Evolutionary conservation across 441 rosid species (phyloP), one percentile per base, ranked within the genome.

Genomic region (Erodium trifolium): DNA sequence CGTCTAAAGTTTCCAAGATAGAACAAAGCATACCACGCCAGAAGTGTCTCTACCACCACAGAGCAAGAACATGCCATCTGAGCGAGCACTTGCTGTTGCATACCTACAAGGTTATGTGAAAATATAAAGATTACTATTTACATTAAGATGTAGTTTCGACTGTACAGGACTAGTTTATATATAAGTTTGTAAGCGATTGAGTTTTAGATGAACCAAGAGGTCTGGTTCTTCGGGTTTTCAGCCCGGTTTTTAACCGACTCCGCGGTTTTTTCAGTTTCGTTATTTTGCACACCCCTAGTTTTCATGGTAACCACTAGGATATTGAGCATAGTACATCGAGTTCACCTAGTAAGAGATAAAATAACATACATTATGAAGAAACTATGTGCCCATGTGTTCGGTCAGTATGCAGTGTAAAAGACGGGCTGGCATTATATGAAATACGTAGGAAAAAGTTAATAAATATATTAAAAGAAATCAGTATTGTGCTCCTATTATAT

Each of bases 21-120:
- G 67, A 60, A 62, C 43, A 72, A 55, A 71, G 10, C 83, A 72
- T 94, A 94, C 99, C 87, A 63, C 80, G 68, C 99, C 99, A 73
- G 84, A 78, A 63, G 89, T 67, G 70, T 94, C 98, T 81, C 99
- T 86, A 71, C 99, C 99, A 77, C 99, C 98, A 39, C 97, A 94
- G 77, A 94, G 98, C 81, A 94, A 82, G 79, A 92, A 86, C 99
- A 94, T 92, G 79, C 99, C 97, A 75, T 94, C 99, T 70, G 97
- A 90, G 70, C 99, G 99, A 70, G 99, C 90, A 85, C 94, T 84
- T 53, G 89, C 98, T 17, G 94, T 87, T 63, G 97, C 99, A 84
- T 94, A 94, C 98, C 99, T 94, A 73, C 29, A 74, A 57, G 68
- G 62, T 23, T 68, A 73, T 68, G 75, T 47, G 67, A 37, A 0